These are phyloP conservation scores for Dactylellina cionopaga DNA, from an alignment of 2,329 filamentous ascomycete genomes.

Conservation along the genomic window DNA sequence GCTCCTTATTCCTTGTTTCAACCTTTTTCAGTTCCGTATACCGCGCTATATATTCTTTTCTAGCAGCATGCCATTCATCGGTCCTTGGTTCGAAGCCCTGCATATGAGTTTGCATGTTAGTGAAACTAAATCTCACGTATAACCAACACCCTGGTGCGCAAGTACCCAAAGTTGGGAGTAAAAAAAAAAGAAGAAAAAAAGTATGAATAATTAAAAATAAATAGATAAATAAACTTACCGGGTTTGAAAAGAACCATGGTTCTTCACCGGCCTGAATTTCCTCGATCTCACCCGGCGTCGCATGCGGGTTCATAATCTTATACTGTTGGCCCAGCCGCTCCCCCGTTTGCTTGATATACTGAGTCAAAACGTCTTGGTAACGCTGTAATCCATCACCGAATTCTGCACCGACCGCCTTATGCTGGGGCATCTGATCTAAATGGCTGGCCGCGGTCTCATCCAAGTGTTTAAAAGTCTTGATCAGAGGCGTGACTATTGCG, in stretches of 20 bases:
- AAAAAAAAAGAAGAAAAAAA: too few species aligned
- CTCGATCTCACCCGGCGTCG: not conserved
- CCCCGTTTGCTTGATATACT: not conserved
- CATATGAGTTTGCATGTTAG: not conserved
- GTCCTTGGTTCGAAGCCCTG: constrained; percentile 13
- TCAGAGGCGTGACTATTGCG: not conserved
- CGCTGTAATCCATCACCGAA: not conserved
- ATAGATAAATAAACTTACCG: not conserved
- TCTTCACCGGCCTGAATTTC: constrained; percentile 12
- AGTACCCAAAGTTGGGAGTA: too few species aligned
- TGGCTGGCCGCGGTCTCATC: not conserved
- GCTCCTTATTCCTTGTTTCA: not conserved
- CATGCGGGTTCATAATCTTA: constrained; percentile 17
- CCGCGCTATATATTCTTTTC: constrained; percentile 12
- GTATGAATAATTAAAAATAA: not conserved
- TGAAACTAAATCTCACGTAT: too few species aligned
- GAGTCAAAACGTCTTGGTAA: not conserved
- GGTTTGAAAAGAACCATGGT: constrained; percentile 14
- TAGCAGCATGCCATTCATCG: constrained; percentile 14
- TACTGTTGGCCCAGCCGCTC: not conserved
- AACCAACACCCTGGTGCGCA: too few species aligned
- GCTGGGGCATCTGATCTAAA: not conserved
- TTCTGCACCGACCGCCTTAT: not conserved
- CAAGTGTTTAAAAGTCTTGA: not conserved
- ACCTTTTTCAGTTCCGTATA: constrained; percentile 8